Evolutionary conservation across 371 early-diverging fungal genomes (phyloP).

Genomic region (Mortierella sp.): DNA sequence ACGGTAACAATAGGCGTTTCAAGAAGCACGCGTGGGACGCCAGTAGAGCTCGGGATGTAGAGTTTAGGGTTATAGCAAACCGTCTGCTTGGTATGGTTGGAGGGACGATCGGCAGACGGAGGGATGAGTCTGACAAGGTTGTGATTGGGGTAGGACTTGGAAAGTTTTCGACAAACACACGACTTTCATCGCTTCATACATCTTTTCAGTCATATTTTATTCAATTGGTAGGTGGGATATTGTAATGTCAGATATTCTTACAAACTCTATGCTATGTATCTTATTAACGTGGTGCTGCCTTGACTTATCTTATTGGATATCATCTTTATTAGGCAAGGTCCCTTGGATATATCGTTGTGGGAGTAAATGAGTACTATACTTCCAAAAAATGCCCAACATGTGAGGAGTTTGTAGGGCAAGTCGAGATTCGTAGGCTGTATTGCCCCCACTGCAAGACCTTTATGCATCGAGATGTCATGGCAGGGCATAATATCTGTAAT

Average conservation of each 20-base stretch:
- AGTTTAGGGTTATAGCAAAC: conserved; percentile 10
- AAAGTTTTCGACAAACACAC: no score
- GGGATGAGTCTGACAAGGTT: no score
- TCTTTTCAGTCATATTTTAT: no score
- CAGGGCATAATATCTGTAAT: conserved; percentile 20
- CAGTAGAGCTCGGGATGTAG: conserved; percentile 5
- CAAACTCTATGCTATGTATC: no score
- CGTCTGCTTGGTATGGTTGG: conserved; percentile 20
- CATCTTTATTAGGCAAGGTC: background rate
- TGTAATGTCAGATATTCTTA: no score
- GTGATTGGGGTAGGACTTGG: no score
- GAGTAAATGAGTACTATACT: conserved; percentile 9
- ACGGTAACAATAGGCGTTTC: background rate
- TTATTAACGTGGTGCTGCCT: no score
- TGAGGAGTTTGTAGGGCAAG: background rate
- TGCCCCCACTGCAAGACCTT: background rate
- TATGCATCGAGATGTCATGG: conserved; percentile 29
- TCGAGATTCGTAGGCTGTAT: background rate
- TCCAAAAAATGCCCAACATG: conserved; percentile 1
- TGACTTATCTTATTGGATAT: no score
- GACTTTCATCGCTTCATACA: no score
- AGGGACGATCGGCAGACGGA: conserved; percentile 3
- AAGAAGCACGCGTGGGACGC: conserved; percentile 12
- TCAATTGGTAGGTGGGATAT: no score
- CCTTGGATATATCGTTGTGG: conserved; percentile 8